Conservation (phyloP, 1,284 basidiomycete species). For the Tylopilus sp. region DNA sequence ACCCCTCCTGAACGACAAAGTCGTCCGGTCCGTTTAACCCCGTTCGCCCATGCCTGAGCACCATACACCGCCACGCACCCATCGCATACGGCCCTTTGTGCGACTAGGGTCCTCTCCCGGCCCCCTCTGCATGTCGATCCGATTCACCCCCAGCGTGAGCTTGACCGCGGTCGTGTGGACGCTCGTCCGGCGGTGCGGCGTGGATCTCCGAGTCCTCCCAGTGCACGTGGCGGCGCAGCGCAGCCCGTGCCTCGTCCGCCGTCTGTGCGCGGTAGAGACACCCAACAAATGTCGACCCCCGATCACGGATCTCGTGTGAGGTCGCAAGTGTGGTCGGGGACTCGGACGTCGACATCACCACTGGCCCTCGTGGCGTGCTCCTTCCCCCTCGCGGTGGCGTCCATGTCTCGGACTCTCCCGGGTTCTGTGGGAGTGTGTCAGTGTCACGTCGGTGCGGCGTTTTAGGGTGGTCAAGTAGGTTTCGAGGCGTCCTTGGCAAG, state of each 20-base stretch:
- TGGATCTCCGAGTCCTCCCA: background rate
- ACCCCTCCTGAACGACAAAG: slow-evolving; percentile 61
- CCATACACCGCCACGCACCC: slow-evolving; percentile 74
- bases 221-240: slow-evolving; percentile 30
- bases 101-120: too few relatives aligned
- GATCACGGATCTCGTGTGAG: slow-evolving; percentile 70
- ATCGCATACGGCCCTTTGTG: slow-evolving; percentile 56
- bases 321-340: slow-evolving; percentile 51
- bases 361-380: background rate
- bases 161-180: too few relatives aligned
- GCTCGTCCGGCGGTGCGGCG: too few relatives aligned
- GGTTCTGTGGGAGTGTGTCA: too few relatives aligned
- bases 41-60: slow-evolving; percentile 60
- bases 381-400: too few relatives aligned
- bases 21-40: slow-evolving; percentile 71
- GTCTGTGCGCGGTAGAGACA: slow-evolving; percentile 55
- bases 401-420: too few relatives aligned
- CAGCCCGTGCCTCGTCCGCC: slow-evolving; percentile 46
- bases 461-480: too few relatives aligned
- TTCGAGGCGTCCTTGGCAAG: too few relatives aligned
- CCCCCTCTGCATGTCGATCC: too few relatives aligned
- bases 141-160: too few relatives aligned
- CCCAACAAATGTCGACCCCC: slow-evolving; percentile 66
- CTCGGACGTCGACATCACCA: background rate
- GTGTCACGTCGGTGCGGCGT: too few relatives aligned